phyloP scores from a whole-genome alignment of 2,329 filamentous ascomycete genomes.

The Huntiella omanensis region DNA sequence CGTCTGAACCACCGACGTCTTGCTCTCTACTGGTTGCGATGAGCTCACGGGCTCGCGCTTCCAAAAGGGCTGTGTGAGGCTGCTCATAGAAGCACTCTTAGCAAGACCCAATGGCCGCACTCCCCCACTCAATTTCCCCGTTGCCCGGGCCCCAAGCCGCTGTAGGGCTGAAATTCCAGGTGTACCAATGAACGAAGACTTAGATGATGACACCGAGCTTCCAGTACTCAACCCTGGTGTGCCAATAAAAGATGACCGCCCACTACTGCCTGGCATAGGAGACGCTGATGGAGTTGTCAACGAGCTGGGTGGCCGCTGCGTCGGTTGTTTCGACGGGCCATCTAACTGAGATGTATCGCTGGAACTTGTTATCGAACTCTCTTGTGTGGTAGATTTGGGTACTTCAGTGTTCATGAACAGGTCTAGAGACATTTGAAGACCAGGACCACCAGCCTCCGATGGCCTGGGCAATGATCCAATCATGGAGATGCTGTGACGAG shows the following conservation, averaged over 20 bases:
- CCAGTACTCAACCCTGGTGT: slow-evolving; percentile 2
- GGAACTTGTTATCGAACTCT: not conserved
- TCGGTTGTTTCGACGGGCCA: too few species aligned
- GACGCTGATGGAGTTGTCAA: not conserved
- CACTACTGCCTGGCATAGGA: slow-evolving; percentile 18
- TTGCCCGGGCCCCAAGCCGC: slow-evolving; percentile 30
- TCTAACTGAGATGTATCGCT: not conserved
- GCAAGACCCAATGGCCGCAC: not conserved
- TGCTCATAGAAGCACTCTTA: slow-evolving; percentile 4
- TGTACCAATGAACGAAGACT: too few species aligned
- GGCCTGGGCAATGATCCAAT: slow-evolving; percentile 1
- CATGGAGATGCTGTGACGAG: slow-evolving; percentile 6
- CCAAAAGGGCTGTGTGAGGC: slow-evolving; percentile 8
- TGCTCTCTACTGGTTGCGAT: not conserved
- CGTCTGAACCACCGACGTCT: too few species aligned
- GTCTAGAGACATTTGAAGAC: too few species aligned
- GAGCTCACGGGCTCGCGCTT: slow-evolving; percentile 1
- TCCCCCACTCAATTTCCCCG: slow-evolving; percentile 12
- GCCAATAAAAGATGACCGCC: slow-evolving; percentile 16
- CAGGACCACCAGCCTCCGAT: too few species aligned
- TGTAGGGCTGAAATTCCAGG: slow-evolving; percentile 32
- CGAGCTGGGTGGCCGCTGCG: too few species aligned
- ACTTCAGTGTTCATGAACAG: not conserved
- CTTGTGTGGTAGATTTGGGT: not conserved
- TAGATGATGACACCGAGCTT: too few species aligned